Conservation (phyloP, 2,329 filamentous ascomycete genomes). For the Clarireedia homoeocarpa region DNA sequence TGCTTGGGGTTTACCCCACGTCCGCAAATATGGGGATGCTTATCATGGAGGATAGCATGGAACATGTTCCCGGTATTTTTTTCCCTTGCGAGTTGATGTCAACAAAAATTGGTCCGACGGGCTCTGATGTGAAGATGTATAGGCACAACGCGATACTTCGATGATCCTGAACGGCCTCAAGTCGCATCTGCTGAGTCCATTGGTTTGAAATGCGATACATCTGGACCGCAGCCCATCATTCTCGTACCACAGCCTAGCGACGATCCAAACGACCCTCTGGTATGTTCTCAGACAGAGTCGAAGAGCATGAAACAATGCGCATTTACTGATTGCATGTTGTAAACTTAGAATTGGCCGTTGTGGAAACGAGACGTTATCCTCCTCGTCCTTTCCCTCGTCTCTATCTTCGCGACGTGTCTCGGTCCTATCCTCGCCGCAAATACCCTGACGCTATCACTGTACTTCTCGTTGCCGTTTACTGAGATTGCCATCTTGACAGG, state of each 20-base stretch:
- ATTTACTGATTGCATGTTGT: conserved; percentile 9
- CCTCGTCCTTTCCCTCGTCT: conserved; percentile 66
- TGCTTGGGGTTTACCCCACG: background rate
- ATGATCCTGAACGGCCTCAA: conserved; percentile 45
- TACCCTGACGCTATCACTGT: conserved; percentile 66
- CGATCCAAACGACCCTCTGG: conserved; percentile 81
- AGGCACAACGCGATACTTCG: conserved; percentile 59
- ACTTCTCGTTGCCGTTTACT: conserved; percentile 61
- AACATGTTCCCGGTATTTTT: conserved; percentile 65
- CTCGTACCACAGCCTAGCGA: conserved; percentile 86
- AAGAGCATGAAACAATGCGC: background rate
- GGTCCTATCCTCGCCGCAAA: conserved; percentile 85
- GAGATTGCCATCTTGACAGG: conserved; percentile 75
- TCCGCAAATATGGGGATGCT: conserved; percentile 41
- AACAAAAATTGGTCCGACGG: background rate
- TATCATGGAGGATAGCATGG: conserved; percentile 53
- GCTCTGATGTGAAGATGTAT: background rate
- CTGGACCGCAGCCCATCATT: conserved; percentile 61
- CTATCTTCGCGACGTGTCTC: conserved; percentile 76
- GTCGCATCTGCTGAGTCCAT: conserved; percentile 32
- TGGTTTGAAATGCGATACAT: conserved; percentile 64
- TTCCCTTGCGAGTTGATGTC: background rate
- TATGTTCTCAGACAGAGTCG: conserved; percentile 29
- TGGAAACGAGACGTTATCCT: conserved; percentile 80
- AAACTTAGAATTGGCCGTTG: conserved; percentile 66